Percentiles rank a stretch among this genome's conserved stretches.
Conservation (phyloP, 2,329 filamentous ascomycete species). For the Aulographum hederae region DNA sequence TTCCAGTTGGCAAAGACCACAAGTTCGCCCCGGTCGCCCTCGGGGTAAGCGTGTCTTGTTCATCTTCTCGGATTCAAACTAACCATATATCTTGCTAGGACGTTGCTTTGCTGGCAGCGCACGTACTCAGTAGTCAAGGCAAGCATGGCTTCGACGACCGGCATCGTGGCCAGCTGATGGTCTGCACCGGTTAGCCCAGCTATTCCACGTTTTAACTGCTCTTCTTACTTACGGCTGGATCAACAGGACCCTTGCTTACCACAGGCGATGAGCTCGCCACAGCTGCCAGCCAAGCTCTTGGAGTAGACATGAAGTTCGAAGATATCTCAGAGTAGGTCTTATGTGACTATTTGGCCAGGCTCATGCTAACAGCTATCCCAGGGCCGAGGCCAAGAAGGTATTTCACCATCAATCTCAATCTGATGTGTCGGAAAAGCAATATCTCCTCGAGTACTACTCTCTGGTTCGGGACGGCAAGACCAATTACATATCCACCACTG, state of each 20-base stretch:
- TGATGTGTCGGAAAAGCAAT: constrained; percentile 25
- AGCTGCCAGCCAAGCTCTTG: constrained; percentile 26
- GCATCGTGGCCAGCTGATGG: constrained; percentile 34
- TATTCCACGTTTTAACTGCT: not conserved
- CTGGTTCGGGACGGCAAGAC: constrained; percentile 34
- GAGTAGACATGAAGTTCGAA: constrained; percentile 25
- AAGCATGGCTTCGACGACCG: constrained; percentile 30
- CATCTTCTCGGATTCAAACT: not conserved
- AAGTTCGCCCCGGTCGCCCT: constrained; percentile 32
- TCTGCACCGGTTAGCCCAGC: constrained; percentile 23
- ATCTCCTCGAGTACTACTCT: constrained; percentile 33
- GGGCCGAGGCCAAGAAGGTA: constrained; percentile 16
- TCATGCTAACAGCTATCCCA: constrained; percentile 1
- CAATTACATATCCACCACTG: constrained; percentile 32
- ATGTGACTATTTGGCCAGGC: not conserved
- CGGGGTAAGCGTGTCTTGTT: constrained; percentile 15
- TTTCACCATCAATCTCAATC: constrained; percentile 18
- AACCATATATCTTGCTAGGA: constrained; percentile 15
- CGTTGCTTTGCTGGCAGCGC: constrained; percentile 28
- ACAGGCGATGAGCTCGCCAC: constrained; percentile 27
- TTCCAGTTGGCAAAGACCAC: constrained; percentile 29
- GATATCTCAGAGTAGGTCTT: constrained; percentile 24
- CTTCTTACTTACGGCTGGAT: not conserved
- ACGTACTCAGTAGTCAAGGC: constrained; percentile 29
- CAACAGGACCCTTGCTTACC: constrained; percentile 24